Percentiles rank a stretch among this genome's conserved stretches.
Evolutionary conservation across 2,329 filamentous ascomycete genomes (phyloP).

Genomic region (Fusarium sterilihyphosum): DNA sequence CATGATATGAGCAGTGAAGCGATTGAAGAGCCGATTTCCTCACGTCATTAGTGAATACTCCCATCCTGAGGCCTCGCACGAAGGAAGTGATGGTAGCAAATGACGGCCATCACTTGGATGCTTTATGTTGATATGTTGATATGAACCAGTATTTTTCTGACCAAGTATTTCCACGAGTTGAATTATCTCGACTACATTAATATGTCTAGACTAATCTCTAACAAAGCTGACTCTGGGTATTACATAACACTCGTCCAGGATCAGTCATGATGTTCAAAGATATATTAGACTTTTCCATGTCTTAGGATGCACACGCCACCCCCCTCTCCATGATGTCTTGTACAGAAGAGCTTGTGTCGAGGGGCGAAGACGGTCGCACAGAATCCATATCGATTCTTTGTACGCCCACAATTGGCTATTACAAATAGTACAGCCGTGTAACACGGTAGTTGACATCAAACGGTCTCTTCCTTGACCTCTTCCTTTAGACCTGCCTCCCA

Average conservation of each 20-base stretch:
- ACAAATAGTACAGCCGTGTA: slow-evolving; percentile 12
- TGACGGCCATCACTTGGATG: neutral
- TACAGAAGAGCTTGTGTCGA: neutral
- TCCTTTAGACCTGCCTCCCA: slow-evolving; percentile 37
- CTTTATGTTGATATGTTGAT: neutral
- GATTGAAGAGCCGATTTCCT: neutral
- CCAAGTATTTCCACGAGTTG: neutral
- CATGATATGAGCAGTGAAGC: neutral
- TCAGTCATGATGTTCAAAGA: neutral
- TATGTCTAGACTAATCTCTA: neutral
- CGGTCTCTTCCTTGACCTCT: slow-evolving; percentile 35
- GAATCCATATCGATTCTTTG: neutral
- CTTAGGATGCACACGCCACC: neutral
- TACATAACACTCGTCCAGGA: neutral
- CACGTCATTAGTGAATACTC: neutral
- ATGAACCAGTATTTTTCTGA: neutral
- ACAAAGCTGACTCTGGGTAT: neutral
- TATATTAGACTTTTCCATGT: neutral
- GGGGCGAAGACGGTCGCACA: neutral
- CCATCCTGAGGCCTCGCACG: no score
- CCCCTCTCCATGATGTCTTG: neutral
- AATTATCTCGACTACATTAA: neutral
- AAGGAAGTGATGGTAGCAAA: neutral
- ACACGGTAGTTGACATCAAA: slow-evolving; percentile 9
- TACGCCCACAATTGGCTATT: neutral